These are phyloP conservation scores for Salix exigua DNA, from an alignment of 345 rosid genomes.

Conservation along the genomic window DNA sequence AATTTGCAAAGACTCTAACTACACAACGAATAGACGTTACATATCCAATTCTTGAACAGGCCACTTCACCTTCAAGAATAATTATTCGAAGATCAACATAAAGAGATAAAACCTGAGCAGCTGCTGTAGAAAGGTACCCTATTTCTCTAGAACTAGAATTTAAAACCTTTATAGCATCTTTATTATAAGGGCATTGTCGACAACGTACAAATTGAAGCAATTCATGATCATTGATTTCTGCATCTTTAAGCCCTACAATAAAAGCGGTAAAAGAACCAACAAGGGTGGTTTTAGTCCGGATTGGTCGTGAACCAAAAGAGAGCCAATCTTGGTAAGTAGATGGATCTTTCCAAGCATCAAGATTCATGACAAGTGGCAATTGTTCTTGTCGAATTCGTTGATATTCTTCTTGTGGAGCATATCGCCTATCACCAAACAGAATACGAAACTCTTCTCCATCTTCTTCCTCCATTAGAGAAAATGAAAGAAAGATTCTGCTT, in stretches of 20 bases:
- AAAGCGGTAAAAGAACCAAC: conserved; percentile 64
- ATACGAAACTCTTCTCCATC: too few relatives aligned
- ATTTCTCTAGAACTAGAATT: conserved; percentile 61
- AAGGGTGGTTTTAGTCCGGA: conserved; percentile 40
- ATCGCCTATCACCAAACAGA: too few relatives aligned
- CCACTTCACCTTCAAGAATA: conserved; percentile 65
- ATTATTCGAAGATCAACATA: conserved; percentile 44
- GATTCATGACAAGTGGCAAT: too few relatives aligned
- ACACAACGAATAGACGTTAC: conserved; percentile 55
- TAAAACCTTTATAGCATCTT: conserved; percentile 64
- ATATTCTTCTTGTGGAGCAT: too few relatives aligned
- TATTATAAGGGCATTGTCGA: conserved; percentile 51
- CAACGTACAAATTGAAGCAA: conserved; percentile 76
- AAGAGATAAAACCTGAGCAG: conserved; percentile 68
- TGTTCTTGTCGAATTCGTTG: too few relatives aligned
- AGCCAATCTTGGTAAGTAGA: conserved; percentile 16
- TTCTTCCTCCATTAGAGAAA: too few relatives aligned
- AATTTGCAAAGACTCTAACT: conserved; percentile 54
- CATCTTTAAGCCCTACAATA: conserved; percentile 46
- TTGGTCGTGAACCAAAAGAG: conserved; percentile 15
- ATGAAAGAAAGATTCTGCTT: too few relatives aligned
- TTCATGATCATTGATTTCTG: conserved; percentile 54
- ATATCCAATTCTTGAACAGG: conserved; percentile 40
- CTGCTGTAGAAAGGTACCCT: conserved; percentile 68
- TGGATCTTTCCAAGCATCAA: too few relatives aligned